A percentile compares a stretch with the other conserved stretches of the same genome.
These are phyloP conservation scores for Pythium guiyangense DNA, from an alignment of 352 stramenopile genomes.

Conservation along the genomic window DNA sequence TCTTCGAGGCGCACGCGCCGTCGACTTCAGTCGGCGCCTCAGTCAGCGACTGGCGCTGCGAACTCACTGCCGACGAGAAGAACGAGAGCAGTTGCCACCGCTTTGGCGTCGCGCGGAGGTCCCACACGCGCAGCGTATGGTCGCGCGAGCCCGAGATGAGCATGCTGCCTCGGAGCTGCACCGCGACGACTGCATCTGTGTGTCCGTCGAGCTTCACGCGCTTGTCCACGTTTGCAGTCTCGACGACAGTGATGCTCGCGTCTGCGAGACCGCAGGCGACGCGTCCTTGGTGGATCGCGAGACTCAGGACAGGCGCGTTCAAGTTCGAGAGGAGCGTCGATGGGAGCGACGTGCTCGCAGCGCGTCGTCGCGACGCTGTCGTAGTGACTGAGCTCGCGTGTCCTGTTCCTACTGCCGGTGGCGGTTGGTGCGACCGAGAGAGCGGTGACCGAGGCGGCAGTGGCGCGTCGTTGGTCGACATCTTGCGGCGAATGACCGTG, in stretches of 20 bases:
- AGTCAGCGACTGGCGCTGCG: constrained; percentile 3
- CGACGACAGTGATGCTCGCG: constrained; percentile 33
- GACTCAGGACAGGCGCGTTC: constrained; percentile 40
- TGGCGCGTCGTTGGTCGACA: constrained; percentile 49
- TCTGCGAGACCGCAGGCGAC: constrained; percentile 53
- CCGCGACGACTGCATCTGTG: constrained; percentile 38
- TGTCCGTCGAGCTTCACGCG: constrained; percentile 50
- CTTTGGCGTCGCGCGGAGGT: constrained; percentile 52
- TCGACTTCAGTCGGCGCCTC: constrained; percentile 38
- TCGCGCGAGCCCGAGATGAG: constrained; percentile 71
- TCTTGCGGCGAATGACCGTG: constrained; percentile 75
- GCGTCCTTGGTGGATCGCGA: constrained; percentile 42
- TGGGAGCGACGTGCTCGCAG: constrained; percentile 7
- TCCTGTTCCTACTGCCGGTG: neutral
- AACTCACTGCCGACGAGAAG: constrained; percentile 28
- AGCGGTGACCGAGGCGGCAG: constrained; percentile 7
- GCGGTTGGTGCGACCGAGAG: constrained; percentile 3
- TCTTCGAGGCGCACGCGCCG: constrained; percentile 46
- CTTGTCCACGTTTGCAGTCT: constrained; percentile 28
- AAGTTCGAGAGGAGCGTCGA: constrained; percentile 14
- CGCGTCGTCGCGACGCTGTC: constrained; percentile 1
- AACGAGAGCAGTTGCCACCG: constrained; percentile 64
- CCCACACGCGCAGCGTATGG: constrained; percentile 68
- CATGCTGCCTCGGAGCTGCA: constrained; percentile 54
- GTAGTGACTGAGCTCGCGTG: neutral